Percentiles rank a stretch among this genome's conserved stretches.
Conservation (phyloP, 208 protist species). For the Strigomonas culicis region DNA sequence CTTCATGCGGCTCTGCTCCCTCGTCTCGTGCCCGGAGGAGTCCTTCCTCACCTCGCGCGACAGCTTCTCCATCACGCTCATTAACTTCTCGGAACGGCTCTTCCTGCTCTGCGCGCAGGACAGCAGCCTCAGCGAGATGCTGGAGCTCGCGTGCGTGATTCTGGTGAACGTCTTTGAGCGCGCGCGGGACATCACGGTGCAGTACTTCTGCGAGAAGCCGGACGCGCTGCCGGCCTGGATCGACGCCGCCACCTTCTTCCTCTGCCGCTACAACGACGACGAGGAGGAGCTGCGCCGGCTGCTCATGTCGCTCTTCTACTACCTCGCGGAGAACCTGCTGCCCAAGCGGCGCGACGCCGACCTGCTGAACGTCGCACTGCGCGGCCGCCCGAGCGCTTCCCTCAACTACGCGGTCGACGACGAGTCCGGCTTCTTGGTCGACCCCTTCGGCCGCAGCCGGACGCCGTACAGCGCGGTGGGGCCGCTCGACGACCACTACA, state of each 20-base stretch:
- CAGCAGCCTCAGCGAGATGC: constrained; percentile 28
- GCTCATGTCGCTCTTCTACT: constrained; percentile 74
- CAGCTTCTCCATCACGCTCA: constrained; percentile 30
- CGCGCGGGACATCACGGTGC: constrained; percentile 38
- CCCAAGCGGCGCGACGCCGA: constrained; percentile 22
- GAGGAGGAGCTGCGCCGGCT: constrained; percentile 71
- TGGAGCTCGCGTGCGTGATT: constrained; percentile 56
- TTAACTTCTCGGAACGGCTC: constrained; percentile 41
- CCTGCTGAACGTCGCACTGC: neutral
- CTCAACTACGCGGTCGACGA: constrained; percentile 15
- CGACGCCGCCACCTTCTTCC: constrained; percentile 32
- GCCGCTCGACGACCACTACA: constrained; percentile 18
- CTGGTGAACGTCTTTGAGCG: constrained; percentile 78
- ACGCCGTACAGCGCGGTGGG: constrained; percentile 11
- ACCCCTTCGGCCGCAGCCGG: neutral
- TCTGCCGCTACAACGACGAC: constrained; percentile 43
- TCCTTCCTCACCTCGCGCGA: constrained; percentile 39
- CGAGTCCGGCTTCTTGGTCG: neutral
- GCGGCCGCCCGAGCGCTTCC: constrained; percentile 9
- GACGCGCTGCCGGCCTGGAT: constrained; percentile 49
- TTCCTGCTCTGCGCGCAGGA: constrained; percentile 29
- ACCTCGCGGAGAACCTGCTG: constrained; percentile 60
- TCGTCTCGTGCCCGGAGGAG: constrained; percentile 47
- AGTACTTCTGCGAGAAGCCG: constrained; percentile 37
- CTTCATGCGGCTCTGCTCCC: constrained; percentile 56